phyloP scores from a whole-genome alignment of 2,329 filamentous ascomycete genomes.

The Cucurbitaria berberidis region DNA sequence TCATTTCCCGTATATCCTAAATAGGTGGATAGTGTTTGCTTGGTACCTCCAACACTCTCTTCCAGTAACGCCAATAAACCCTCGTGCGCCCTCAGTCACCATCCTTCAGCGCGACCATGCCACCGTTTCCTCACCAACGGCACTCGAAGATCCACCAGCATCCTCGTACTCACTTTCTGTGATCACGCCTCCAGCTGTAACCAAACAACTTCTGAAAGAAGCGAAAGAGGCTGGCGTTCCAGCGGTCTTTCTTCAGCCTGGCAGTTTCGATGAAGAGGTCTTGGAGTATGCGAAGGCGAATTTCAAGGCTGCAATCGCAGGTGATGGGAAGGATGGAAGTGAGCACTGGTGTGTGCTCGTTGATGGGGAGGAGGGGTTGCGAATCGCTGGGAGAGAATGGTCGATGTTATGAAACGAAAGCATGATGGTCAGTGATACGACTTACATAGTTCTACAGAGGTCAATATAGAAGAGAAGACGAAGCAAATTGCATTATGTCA shows the following conservation, averaged over 20 bases:
- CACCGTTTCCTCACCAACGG: slow-evolving; percentile 69
- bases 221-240: slow-evolving; percentile 74
- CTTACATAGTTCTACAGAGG: not conserved
- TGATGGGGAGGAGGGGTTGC: slow-evolving; percentile 49
- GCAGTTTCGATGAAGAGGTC: slow-evolving; percentile 80
- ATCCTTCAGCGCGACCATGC: slow-evolving; percentile 65
- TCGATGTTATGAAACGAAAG: slow-evolving; percentile 31
- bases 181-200: slow-evolving; percentile 83
- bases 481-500: not conserved
- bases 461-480: not conserved
- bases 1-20: not conserved
- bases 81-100: slow-evolving; percentile 68
- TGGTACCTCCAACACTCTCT: slow-evolving; percentile 85
- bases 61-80: slow-evolving; percentile 84
- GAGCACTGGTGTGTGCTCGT: slow-evolving; percentile 53
- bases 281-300: slow-evolving; percentile 70
- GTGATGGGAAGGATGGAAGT: slow-evolving; percentile 38
- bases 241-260: slow-evolving; percentile 75
- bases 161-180: slow-evolving; percentile 77
- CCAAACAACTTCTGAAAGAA: slow-evolving; percentile 74
- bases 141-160: slow-evolving; percentile 59
- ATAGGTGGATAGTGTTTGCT: slow-evolving; percentile 70
- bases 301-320: slow-evolving; percentile 73
- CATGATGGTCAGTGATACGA: too few relatives aligned
- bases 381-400: slow-evolving; percentile 44